Evolutionary conservation across 169 alveolate species (phyloP).

Genomic region (Plasmodium gonderi): DNA sequence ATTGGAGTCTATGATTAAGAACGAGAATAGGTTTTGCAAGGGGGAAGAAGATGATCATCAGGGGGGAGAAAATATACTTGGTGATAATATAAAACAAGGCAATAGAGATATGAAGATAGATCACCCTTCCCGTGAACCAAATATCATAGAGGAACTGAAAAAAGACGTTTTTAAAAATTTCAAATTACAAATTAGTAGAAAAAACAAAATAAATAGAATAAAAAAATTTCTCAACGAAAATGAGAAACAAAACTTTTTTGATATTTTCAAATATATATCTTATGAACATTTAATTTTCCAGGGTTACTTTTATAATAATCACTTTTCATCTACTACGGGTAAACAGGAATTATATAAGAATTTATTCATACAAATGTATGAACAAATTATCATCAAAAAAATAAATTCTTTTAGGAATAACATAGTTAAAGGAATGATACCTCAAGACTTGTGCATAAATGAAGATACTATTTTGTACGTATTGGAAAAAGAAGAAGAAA

Average conservation of each 20-base stretch:
- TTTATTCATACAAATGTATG: constrained; percentile 9
- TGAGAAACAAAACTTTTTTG: constrained; percentile 28
- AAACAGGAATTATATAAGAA: constrained; percentile 13
- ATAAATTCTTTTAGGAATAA: constrained; percentile 9
- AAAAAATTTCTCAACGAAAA: constrained; percentile 26
- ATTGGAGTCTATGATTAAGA: too few species aligned
- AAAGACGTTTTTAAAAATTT: constrained; percentile 23
- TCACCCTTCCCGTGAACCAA: background rate
- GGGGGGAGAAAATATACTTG: background rate
- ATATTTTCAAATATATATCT: constrained; percentile 34
- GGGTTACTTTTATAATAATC: constrained; percentile 42
- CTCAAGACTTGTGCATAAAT: constrained; percentile 14
- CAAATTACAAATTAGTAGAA: constrained; percentile 12
- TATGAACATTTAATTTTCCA: constrained; percentile 30
- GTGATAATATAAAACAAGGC: background rate
- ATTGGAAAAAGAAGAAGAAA: constrained; percentile 3
- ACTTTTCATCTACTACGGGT: background rate
- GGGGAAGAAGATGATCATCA: constrained; percentile 7
- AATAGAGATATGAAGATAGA: background rate
- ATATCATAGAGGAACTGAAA: constrained; percentile 16
- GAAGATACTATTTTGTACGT: constrained; percentile 11
- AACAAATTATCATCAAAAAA: constrained; percentile 11
- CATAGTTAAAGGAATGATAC: background rate
- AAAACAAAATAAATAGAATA: constrained; percentile 27
- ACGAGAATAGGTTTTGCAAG: background rate